phyloP scores from a whole-genome alignment of 805 yeast genomes.

The Kuraishia cidri region DNA sequence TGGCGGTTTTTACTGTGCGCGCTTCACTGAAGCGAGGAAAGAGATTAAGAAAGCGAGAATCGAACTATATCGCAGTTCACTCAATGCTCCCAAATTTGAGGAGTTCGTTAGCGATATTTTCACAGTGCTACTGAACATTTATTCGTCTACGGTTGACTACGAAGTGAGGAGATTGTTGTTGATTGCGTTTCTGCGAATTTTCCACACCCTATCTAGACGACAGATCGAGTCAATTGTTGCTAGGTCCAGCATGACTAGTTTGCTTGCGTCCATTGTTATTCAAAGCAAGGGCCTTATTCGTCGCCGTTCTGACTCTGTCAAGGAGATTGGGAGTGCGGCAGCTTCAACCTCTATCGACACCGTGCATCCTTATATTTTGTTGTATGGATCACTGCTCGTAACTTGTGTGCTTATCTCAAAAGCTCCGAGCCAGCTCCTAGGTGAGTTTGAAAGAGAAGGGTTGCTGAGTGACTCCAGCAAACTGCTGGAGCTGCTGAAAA shows the following conservation, averaged over 20 bases:
- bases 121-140: slow-evolving; percentile 49
- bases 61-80: slow-evolving; percentile 15
- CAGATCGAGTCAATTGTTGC: slow-evolving; percentile 22
- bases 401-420: slow-evolving; percentile 32
- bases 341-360: slow-evolving; percentile 6
- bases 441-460: slow-evolving; percentile 64
- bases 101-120: slow-evolving; percentile 37
- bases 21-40: slow-evolving; percentile 11
- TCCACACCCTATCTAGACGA: slow-evolving; percentile 26
- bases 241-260: slow-evolving; percentile 29
- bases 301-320: slow-evolving; percentile 6
- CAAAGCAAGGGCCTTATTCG: slow-evolving; percentile 30
- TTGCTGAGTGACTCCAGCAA: slow-evolving; percentile 40
- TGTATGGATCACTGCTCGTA: slow-evolving; percentile 43
- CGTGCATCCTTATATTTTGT: slow-evolving; percentile 26
- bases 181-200: slow-evolving; percentile 42
- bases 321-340: too few species aligned
- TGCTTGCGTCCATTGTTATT: slow-evolving; percentile 55
- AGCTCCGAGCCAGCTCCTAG: slow-evolving; percentile 32
- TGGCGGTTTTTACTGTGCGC: slow-evolving; percentile 20
- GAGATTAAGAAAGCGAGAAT: slow-evolving; percentile 21
- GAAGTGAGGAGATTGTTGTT: slow-evolving; percentile 51
- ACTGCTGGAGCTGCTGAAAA: slow-evolving; percentile 17
- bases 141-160: slow-evolving; percentile 65
- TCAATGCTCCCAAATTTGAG: too few species aligned